Base-by-base conservation (phyloP, 495 filamentous ascomycete species). In the Penicillium canescens region DNA sequence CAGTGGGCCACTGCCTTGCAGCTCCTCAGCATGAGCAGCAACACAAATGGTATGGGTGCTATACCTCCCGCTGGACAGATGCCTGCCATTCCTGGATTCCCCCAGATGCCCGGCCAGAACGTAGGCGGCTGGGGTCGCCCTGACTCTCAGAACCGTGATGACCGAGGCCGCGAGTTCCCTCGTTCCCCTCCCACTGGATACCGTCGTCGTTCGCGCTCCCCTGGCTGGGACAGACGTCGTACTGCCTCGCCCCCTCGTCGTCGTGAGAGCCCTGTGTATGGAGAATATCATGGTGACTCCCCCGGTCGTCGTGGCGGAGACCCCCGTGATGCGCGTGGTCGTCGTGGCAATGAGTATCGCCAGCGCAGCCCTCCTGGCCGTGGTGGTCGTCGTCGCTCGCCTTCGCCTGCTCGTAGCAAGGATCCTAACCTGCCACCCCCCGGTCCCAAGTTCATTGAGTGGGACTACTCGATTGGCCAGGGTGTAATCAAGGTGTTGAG, bases 401-500 rank as follows among this genome's bases (percentile, higher is more conserved):
- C 86, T 20, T 84, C 74, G 47, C 85, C 81, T 61, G 70, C 72
- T 57, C 73, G 70, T 34, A 51, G 26, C 56, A 78, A 78, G 59
- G 81, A 83, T 55, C 71, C 73, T 13, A 69, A 70, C 37, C 65
- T 82, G 57, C 80, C 82, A 38, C 77, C 83, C 46, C 82, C 81
- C 39, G 79, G 77, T 41, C 80, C 86, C 7, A 97, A 96, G 72
- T 87, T 85, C 75, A 77, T 96, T 48, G 86, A 92, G 40, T 88
- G 86, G 73, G 94, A 98, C 67, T 77, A 81, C 39, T 81, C 72
- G 2, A 76, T 98, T 52, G 84, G 85, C 6, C 78, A 78, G 58
- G 85, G 85, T 45, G 82, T 80, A 59, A 96, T 98, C 70, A 96
- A 93, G 77, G 94, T 98, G 0, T 78, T 96, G 39, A 98, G 95